A percentile compares a stretch with the other conserved stretches of the same genome.
These are phyloP conservation scores for Fragilariopsis cylindrus DNA, from an alignment of 108 stramenopile species.

Conservation along the genomic window DNA sequence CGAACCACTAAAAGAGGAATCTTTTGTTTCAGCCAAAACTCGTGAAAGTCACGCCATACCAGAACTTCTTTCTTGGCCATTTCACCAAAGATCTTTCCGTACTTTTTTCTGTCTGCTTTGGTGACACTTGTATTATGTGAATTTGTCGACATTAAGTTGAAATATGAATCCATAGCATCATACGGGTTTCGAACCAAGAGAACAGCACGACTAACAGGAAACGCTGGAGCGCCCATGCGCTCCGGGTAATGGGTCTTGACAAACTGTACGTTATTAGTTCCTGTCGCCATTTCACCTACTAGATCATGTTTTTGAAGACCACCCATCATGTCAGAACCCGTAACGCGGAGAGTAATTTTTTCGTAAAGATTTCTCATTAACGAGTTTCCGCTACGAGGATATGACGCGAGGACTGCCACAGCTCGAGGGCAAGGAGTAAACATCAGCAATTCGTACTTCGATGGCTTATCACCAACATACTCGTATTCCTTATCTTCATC, in stretches of 20 bases:
- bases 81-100: slow-evolving; percentile 50
- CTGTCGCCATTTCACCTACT: slow-evolving; percentile 78
- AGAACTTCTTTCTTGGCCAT: slow-evolving; percentile 64
- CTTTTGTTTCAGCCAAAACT: slow-evolving; percentile 58
- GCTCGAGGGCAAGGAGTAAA: slow-evolving; percentile 63
- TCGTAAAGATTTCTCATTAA: slow-evolving; percentile 78
- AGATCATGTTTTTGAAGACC: slow-evolving; percentile 74
- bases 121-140: slow-evolving; percentile 69
- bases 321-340: slow-evolving; percentile 91
- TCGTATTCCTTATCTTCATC: background rate
- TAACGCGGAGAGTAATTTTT: slow-evolving; percentile 69
- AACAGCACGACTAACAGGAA: slow-evolving; percentile 62
- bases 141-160: slow-evolving; percentile 91
- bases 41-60: slow-evolving; percentile 69
- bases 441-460: slow-evolving; percentile 49
- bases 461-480: slow-evolving; percentile 13
- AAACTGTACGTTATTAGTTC: slow-evolving; percentile 69
- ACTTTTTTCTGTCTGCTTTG: slow-evolving; percentile 49
- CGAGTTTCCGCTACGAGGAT: slow-evolving; percentile 83
- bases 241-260: slow-evolving; percentile 95
- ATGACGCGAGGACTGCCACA: slow-evolving; percentile 73
- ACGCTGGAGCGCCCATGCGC: slow-evolving; percentile 62
- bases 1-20: slow-evolving; percentile 62
- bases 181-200: slow-evolving; percentile 91
- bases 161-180: slow-evolving; percentile 93